Evolutionary conservation across 352 stramenopile genomes (phyloP), one percentile per base, ranked within the genome.

Genomic region (Pythium aristosporum): DNA sequence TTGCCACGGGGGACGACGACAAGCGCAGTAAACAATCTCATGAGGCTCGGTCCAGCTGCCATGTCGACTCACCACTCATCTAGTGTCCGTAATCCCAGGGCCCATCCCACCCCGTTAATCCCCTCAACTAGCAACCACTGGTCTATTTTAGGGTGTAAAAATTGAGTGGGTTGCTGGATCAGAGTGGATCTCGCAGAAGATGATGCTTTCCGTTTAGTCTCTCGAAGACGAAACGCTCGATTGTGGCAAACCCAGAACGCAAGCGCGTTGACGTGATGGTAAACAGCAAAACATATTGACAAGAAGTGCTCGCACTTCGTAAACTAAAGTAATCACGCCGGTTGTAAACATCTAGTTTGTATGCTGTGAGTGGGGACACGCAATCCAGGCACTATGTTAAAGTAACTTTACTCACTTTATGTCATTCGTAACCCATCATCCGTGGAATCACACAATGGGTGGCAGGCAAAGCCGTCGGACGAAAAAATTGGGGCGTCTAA

Each of bases 61-160:
- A 2, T 30, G 30, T 64, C 57, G 57, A 64, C 46, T 64, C 57
- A 64, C 57, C 47, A 64, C 39, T 64, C 57, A 64, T 57, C 23
- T 3, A 6, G 1, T 7, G 57, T n/a, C 34, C 57, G 57, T 64
- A 64, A 64, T 46, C 55, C 15, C 11, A 18, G 1, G 7, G 16
- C 47, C 13, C 25, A 37, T 51, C 56, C 18, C 25, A 30, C 0
- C 25, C 25, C 25, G 25, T 30, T 32, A 61, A 50, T 51, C 39
- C 55, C 46, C 42, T 62, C 3, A 4, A 32, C 30, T n/a, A 53
- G 53, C 25, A 18, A 25, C 9, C 2, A 36, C 25, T n/a, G 25
- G 0, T 30, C 25, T 30, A 30, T 30, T 30, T 30, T 30, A 5
- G 3, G 1, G 25, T 30, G n/a, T 5, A 30, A 2, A 30, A 2